Conservation (phyloP, 2,329 filamentous ascomycete species). For the Aspergillus sp. region DNA sequence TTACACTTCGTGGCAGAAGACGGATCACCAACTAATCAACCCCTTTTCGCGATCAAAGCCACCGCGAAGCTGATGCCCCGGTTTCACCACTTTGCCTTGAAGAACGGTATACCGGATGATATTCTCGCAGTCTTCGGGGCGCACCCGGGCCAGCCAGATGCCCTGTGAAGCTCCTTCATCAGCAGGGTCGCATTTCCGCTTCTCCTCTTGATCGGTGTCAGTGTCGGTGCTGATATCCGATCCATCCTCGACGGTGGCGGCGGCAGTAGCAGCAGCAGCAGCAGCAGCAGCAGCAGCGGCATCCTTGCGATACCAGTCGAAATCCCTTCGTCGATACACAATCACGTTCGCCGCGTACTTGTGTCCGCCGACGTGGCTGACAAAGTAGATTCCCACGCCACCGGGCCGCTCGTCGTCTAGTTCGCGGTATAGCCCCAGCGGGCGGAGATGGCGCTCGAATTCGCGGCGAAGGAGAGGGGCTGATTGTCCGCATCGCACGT, state of each 20-base stretch:
- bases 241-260: too few relatives aligned
- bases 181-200: conserved; percentile 41
- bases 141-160: conserved; percentile 81
- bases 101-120: conserved; percentile 81
- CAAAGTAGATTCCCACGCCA: conserved; percentile 92
- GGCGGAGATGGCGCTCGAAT: conserved; percentile 78
- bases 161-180: conserved; percentile 67
- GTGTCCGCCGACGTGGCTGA: conserved; percentile 91
- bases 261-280: too few relatives aligned
- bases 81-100: conserved; percentile 90
- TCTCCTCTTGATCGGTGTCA: conserved; percentile 31
- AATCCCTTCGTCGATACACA: conserved; percentile 62
- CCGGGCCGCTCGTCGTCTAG: conserved; percentile 80
- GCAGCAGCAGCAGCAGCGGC: too few relatives aligned
- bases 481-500: conserved; percentile 88
- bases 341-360: conserved; percentile 95
- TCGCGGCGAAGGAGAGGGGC: conserved; percentile 83
- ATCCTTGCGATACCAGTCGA: conserved; percentile 23
- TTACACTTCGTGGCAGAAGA: not conserved
- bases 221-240: conserved; percentile 11
- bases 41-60: conserved; percentile 81
- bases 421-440: conserved; percentile 76
- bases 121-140: conserved; percentile 86
- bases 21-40: conserved; percentile 65
- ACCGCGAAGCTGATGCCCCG: conserved; percentile 71